Evolutionary conservation across 2,329 filamentous ascomycete genomes (phyloP).

Genomic region (Curvularia sp.): DNA sequence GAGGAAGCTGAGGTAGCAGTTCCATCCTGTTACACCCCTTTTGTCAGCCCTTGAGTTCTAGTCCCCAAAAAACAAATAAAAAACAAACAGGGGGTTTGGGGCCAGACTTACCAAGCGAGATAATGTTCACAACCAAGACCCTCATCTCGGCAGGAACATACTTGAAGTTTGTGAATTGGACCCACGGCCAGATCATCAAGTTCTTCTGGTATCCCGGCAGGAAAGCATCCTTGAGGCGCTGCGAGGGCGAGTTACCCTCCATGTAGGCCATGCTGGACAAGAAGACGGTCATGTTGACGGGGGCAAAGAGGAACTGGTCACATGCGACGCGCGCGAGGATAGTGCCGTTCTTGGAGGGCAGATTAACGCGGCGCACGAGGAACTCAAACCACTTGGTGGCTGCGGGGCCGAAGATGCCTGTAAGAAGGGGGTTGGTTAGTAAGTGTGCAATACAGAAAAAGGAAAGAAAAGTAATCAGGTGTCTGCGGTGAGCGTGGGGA

Average conservation of each 20-base stretch:
- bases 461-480: neutral
- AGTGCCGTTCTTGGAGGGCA: constrained; percentile 70
- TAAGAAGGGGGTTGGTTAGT: neutral
- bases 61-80: neutral
- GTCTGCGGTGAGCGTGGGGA: neutral
- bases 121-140: constrained; percentile 83
- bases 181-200: constrained; percentile 85
- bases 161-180: constrained; percentile 87
- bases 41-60: neutral
- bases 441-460: neutral
- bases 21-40: constrained; percentile 43
- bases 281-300: constrained; percentile 81
- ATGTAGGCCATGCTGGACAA: constrained; percentile 83
- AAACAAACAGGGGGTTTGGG: too few species aligned
- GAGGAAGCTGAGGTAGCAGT: constrained; percentile 52
- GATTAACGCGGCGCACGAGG: constrained; percentile 71
- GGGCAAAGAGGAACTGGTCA: constrained; percentile 85
- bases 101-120: constrained; percentile 65
- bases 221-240: constrained; percentile 78
- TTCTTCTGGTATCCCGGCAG: constrained; percentile 77
- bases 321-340: constrained; percentile 75
- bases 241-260: constrained; percentile 68
- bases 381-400: constrained; percentile 87
- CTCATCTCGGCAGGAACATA: constrained; percentile 83
- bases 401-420: constrained; percentile 83